A percentile compares a stretch with the other conserved stretches of the same genome.
Conservation (phyloP, 768 basidiomycete genomes). For the Lactarius hengduanensis region DNA sequence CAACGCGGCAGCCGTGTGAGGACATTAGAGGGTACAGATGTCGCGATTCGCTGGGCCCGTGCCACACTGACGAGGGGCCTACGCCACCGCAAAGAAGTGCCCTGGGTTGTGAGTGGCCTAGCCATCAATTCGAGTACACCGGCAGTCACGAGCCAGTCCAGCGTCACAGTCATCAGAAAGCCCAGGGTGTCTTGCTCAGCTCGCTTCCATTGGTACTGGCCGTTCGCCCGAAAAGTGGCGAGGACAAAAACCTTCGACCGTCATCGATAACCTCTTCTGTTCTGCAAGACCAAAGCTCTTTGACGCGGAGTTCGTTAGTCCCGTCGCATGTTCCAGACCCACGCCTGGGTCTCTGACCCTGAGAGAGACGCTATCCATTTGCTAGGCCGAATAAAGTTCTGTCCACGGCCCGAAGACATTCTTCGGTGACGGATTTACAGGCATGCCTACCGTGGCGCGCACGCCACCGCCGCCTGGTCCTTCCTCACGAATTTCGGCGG, state of each 20-base stretch:
- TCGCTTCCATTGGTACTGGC: background rate
- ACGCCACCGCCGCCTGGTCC: background rate
- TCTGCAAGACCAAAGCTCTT: background rate
- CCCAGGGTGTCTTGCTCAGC: background rate
- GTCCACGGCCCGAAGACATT: background rate
- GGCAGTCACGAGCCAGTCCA: background rate
- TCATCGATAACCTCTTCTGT: constrained; percentile 1
- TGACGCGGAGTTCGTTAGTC: constrained; percentile 3
- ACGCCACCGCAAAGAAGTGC: background rate
- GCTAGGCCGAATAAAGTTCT: constrained; percentile 1
- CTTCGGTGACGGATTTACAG: background rate
- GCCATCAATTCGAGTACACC: background rate
- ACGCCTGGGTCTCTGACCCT: background rate
- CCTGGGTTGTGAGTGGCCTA: background rate
- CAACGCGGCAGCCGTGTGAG: background rate
- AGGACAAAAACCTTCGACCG: background rate
- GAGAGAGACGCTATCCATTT: constrained; percentile 4
- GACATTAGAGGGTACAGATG: background rate
- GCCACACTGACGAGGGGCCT: background rate
- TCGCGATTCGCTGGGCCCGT: background rate
- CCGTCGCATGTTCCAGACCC: background rate
- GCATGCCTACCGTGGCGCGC: background rate
- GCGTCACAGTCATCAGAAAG: background rate
- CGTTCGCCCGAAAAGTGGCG: background rate
- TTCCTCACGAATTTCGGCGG: background rate